Evolutionary conservation across 1,284 basidiomycete genomes (phyloP), one percentile per base, ranked within the genome.

Genomic region (Ceraceosorus guamensis): DNA sequence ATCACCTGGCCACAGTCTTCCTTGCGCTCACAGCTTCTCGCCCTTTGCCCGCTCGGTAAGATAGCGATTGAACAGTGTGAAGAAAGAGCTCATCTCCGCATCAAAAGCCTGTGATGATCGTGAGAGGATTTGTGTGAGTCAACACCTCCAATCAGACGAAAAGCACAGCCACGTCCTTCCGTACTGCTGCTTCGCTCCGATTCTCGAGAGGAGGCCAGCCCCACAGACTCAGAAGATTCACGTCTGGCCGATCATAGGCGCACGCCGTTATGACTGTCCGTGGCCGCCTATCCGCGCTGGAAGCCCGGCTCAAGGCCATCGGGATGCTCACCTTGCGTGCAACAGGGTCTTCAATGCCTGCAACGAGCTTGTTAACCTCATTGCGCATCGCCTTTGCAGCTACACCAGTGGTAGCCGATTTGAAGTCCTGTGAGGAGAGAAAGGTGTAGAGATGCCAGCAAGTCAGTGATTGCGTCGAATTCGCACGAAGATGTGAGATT

Each of bases 341-440:
- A 11, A 58, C 78, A 44, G 84, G 82, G 73, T 96, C 89, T 63
- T 75, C 66, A 57, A 76, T 68, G 33, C 64, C 70, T n/a, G 65
- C 81, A 73, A 97, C 90, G 82, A 98, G 87, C 75, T 85, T 85
- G 78, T 89, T 88, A 80, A 98, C 87, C 82, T 98, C 93, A 77
- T 97, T 96, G 81, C 91, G 87, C 95, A 97, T 97, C 59, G 91
- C 83, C 82, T 96, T 97, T 69, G 91, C 90, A 43, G 91, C 88
- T 71, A 98, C 88, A 69, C 93, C 93, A 49, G 93, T 97, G 56
- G 92, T 95, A 66, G 93, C 93, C 44, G 91, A 93, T 83, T 95
- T 93, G 85, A 95, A 95, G 81, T 95, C 79, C 78, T 79, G 51
- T 54, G 56, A 14, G 46, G 16, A 8, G 11, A 13, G 18, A 46